Percentiles rank a stretch among this genome's conserved stretches.
Evolutionary conservation across 768 basidiomycete genomes (phyloP).

Genomic region (Kwoniella heveanensis): DNA sequence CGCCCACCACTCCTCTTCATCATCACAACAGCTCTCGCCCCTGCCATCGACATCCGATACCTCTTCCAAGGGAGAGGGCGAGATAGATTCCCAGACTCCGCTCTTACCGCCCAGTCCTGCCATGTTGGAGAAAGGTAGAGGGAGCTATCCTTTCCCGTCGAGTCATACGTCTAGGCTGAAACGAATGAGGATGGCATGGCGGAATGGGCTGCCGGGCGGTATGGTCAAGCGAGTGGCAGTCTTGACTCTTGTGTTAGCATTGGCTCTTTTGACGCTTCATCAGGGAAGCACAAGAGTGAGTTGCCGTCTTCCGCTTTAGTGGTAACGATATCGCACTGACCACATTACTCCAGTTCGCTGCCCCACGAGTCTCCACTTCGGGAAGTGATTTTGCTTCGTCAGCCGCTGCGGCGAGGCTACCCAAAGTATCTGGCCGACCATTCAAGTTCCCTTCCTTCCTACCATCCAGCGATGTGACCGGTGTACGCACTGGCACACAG

Average conservation of each 20-base stretch:
- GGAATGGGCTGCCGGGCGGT: constrained; percentile 5
- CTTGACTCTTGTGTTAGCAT: neutral
- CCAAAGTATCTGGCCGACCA: constrained; percentile 1
- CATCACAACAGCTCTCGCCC: constrained; percentile 26
- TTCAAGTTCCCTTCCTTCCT: constrained; percentile 8
- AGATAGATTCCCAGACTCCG: constrained; percentile 23
- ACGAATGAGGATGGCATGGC: constrained; percentile 1
- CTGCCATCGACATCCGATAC: constrained; percentile 13
- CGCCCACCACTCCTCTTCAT: neutral
- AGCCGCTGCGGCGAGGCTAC: neutral
- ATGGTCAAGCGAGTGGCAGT: constrained; percentile 11
- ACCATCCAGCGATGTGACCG: neutral
- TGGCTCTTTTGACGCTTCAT: constrained; percentile 8
- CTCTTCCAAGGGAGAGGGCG: constrained; percentile 4
- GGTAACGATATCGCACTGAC: neutral
- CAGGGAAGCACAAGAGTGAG: neutral
- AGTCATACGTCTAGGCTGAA: neutral
- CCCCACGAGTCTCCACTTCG: neutral
- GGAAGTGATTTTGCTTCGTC: neutral
- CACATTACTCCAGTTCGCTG: neutral
- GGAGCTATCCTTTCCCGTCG: constrained; percentile 32
- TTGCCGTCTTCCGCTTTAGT: neutral
- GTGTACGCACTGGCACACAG: neutral
- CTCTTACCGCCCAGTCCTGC: constrained; percentile 29
- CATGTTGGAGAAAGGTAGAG: constrained; percentile 24